Evolutionary conservation across 371 early-diverging fungal species (phyloP).

Genomic region (Blyttiomyces sp.): DNA sequence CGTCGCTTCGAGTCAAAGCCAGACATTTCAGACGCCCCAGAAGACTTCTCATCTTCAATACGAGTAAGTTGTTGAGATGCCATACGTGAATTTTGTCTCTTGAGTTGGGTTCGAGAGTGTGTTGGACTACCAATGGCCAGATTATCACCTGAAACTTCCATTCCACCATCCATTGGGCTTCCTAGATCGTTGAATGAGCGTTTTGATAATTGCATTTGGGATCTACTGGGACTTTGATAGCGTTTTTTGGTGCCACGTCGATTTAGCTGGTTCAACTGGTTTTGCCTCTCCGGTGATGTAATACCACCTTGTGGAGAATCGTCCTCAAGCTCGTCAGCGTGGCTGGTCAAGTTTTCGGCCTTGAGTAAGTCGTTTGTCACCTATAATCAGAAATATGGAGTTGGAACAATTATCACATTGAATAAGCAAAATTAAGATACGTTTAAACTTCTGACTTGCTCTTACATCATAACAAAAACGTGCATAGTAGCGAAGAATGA

Average conservation of each 20-base stretch:
- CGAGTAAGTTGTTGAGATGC: too few species aligned
- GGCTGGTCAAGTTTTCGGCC: background rate
- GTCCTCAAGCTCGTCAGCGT: constrained; percentile 7
- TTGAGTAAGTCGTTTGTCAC: constrained; percentile 6
- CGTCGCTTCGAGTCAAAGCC: too few species aligned
- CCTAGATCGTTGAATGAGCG: background rate
- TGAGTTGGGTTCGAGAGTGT: too few species aligned
- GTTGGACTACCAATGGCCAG: too few species aligned
- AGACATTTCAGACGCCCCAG: too few species aligned
- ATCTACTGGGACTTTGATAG: background rate
- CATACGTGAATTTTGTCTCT: too few species aligned
- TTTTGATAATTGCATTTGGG: background rate
- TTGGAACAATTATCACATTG: background rate
- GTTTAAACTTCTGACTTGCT: background rate
- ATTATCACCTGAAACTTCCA: too few species aligned
- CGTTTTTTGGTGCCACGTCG: background rate
- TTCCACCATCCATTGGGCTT: background rate
- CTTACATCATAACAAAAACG: constrained; percentile 22
- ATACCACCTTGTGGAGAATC: too few species aligned
- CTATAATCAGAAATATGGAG: background rate
- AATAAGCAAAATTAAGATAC: background rate
- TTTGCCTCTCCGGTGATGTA: too few species aligned
- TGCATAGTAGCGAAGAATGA: constrained; percentile 15
- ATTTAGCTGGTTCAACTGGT: background rate
- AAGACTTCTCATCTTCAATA: too few species aligned